Evolutionary conservation across 2,329 filamentous ascomycete species (phyloP).

Genomic region (Ophiostoma sp.): DNA sequence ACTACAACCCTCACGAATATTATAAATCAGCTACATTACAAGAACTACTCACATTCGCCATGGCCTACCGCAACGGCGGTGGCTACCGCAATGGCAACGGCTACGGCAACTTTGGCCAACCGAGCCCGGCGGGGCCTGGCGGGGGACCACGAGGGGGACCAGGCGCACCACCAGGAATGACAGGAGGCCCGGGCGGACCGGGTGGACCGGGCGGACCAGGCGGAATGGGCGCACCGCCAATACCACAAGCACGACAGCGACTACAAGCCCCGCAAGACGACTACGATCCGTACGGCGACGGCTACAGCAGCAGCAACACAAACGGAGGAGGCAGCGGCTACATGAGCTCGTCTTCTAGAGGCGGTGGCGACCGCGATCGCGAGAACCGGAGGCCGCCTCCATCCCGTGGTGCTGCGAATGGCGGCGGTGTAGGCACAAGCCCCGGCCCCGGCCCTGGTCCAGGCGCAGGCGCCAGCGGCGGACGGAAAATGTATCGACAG

Average conservation of each 20-base stretch:
- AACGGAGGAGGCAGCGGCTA: constrained; percentile 35
- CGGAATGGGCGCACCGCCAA: constrained; percentile 1
- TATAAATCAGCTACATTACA: not conserved
- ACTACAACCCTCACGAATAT: not conserved
- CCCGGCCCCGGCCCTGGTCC: not conserved
- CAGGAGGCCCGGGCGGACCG: constrained; percentile 20
- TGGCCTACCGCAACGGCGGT: constrained; percentile 49
- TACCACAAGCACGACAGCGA: constrained; percentile 14
- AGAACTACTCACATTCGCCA: constrained; percentile 29
- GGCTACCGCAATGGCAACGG: constrained; percentile 43
- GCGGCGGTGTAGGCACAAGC: not conserved
- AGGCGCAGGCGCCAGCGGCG: not conserved
- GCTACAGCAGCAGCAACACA: constrained; percentile 40
- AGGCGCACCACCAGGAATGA: constrained; percentile 23
- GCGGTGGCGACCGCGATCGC: not conserved
- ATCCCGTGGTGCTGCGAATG: constrained; percentile 29
- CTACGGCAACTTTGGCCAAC: constrained; percentile 42
- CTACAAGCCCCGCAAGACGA: constrained; percentile 37
- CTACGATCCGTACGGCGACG: constrained; percentile 48
- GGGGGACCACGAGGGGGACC: constrained; percentile 11
- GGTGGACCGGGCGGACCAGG: not conserved
- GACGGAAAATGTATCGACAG: constrained; percentile 20
- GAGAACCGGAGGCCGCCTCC: constrained; percentile 19
- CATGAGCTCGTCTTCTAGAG: constrained; percentile 20
- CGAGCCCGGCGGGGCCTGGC: constrained; percentile 5